Evolutionary conservation across 495 filamentous ascomycete species (phyloP).

Genomic region (Aspergillus mulundensis): DNA sequence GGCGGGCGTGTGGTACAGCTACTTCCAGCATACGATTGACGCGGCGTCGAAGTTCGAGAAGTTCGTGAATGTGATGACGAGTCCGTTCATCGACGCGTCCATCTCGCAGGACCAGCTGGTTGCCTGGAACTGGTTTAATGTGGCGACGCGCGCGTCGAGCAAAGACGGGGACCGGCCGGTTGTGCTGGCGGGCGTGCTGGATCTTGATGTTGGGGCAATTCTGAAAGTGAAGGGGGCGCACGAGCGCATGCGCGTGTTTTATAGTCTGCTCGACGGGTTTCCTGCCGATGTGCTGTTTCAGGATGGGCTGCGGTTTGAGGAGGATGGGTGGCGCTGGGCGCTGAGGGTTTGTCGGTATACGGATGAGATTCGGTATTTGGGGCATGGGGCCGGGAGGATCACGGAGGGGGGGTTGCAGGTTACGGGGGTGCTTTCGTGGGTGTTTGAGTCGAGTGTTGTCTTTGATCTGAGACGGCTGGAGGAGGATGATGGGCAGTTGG

Average conservation of each 20-base stretch:
- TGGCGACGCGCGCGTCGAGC: not conserved
- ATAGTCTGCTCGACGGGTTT: not conserved
- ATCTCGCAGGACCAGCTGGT: not conserved
- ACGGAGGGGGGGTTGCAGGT: not conserved
- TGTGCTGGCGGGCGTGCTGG: not conserved
- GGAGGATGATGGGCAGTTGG: not conserved
- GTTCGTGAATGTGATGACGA: no score
- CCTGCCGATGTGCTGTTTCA: not conserved
- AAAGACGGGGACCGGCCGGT: not conserved
- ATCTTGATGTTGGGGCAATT: not conserved
- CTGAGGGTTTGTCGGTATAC: not conserved
- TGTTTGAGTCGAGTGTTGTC: not conserved
- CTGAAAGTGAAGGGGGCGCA: not conserved
- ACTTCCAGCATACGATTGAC: not conserved
- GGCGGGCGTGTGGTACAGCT: not conserved
- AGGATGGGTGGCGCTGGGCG: not conserved
- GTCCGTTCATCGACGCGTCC: no score
- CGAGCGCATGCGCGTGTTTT: not conserved
- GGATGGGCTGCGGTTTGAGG: not conserved
- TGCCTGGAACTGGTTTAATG: not conserved
- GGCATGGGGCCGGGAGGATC: not conserved
- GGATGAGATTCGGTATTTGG: not conserved
- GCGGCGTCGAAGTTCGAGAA: no score
- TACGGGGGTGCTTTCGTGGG: not conserved
- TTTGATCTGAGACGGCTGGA: not conserved